Evolutionary conservation across 805 yeast genomes (phyloP), one percentile per base, ranked within the genome.

Genomic region (Henningerozyma blattae): DNA sequence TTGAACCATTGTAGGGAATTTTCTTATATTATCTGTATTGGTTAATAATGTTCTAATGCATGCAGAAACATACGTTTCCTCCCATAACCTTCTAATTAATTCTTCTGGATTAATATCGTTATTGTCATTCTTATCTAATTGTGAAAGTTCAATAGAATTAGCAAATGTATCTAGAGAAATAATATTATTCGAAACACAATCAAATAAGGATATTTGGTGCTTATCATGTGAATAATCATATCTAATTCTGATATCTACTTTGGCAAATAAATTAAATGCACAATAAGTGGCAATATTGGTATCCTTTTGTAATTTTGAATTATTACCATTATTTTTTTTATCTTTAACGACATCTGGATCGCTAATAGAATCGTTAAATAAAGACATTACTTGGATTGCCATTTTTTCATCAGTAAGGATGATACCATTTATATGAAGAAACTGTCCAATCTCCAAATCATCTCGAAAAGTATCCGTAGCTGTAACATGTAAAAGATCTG

Each of bases 201-300:
- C 46, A 7, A 46, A 26, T 10, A 49, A 51, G 14, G 40, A 52
- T 3, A 57, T 31, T 42, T 47, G 62, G 32, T 34, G 64, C 40
- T 47, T 37, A 3, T 50, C 52, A 4, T 59, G 54, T 0, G 58
- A 13, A 24, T 12, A 35, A 14, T 56, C 55, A 9, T 72, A 68
- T 47, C 75, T 53, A 45, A 85, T 73, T 15, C 95, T 65, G 27
- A 87, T 59, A 53, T 89, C 98, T 4, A 78, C 68, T 35, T 68
- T 68, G 26, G 75, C 62, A 47, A 91, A 83, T 15, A 78, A 67
- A 54, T 91, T 87, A 60, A 75, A 84, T 13, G 76, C 57, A 53
- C 85, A 78, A 42, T 66, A 75, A 0, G 84, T 75, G 16, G 57
- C 52, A 16, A 53, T 49, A 24, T 46, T 49, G 27, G 48, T 51